These are phyloP conservation scores for Botrytis hyacinthi DNA, from an alignment of 2,329 filamentous ascomycete genomes.

Conservation along the genomic window DNA sequence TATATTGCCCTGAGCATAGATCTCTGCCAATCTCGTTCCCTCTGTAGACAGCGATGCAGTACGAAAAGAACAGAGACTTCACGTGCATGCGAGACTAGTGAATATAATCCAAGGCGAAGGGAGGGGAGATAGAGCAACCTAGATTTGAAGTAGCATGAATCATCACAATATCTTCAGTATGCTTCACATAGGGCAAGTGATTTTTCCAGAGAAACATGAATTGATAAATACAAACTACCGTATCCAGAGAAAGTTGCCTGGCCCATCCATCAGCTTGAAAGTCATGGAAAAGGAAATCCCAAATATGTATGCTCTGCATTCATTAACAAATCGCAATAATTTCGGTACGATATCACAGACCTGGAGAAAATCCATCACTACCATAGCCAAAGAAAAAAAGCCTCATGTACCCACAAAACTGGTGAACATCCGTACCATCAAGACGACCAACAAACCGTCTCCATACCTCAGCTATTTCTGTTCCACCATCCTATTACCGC, in stretches of 20 bases:
- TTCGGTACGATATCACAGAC: background rate
- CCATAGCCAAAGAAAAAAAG: background rate
- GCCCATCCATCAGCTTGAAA: no score
- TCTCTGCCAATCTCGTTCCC: background rate
- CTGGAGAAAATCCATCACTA: background rate
- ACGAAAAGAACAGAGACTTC: background rate
- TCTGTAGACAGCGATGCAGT: background rate
- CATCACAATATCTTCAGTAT: background rate
- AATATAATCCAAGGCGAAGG: background rate
- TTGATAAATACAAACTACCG: background rate
- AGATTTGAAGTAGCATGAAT: background rate
- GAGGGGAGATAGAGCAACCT: fast-evolving
- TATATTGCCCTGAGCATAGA: background rate
- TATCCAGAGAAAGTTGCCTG: background rate
- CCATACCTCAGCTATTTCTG: background rate
- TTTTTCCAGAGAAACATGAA: background rate
- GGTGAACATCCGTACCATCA: background rate
- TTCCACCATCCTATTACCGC: background rate
- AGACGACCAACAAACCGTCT: background rate
- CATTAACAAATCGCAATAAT: background rate
- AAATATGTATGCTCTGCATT: background rate
- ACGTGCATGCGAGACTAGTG: background rate
- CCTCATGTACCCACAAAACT: background rate
- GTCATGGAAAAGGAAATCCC: background rate
- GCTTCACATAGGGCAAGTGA: background rate